Base-by-base conservation (phyloP, 1,139 yeast species). In the Yamadazyma dushanensis region DNA sequence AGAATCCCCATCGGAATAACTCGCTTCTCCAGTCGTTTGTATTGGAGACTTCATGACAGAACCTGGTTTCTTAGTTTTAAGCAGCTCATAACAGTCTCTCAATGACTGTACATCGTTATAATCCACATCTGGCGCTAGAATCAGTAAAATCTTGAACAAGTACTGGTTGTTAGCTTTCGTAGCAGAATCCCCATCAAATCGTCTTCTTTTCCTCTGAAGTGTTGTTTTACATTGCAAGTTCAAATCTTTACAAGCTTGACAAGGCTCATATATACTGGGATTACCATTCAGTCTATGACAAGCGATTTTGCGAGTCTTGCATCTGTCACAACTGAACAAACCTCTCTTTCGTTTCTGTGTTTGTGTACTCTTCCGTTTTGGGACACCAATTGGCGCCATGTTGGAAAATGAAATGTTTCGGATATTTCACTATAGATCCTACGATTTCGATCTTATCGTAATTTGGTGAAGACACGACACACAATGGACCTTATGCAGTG, bases 311-410 rank as follows among this genome's bases (percentile, higher is more conserved):
- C 66, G 51, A 10, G 52, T 39, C 44, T 68, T 70, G 46, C 78
- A 72, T 15, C 74, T 46, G 42, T 72, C 77, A 44, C 78, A 72
- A 8, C 68, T 58, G 47, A 60, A 70, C 3, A 62, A 54, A 55
- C 43, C 32, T 30, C 39, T 38, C 20, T 34, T 60, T 19, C 73
- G 48, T 18, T 32, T 33, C 8, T 25, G 26, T 5, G 9, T 5
- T n/a, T 24, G 26, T 11, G 16, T 15, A n/a, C n/a, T n/a, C 16
- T 4, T 8, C 26, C 9, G 26, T 13, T 6, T 8, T 4, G 16
- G 7, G 15, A n/a, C 26, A 13, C 9, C 7, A 8, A 8, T 11
- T 24, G n/a, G 7, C 4, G 26, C 26, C 26, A 24, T 24, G 7
- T n/a, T 22, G 24, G 24, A 13, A 21, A 7, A 10, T 6, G 24